phyloP scores from a whole-genome alignment of 2,329 filamentous ascomycete genomes.

The Aureobasidium namibiae region DNA sequence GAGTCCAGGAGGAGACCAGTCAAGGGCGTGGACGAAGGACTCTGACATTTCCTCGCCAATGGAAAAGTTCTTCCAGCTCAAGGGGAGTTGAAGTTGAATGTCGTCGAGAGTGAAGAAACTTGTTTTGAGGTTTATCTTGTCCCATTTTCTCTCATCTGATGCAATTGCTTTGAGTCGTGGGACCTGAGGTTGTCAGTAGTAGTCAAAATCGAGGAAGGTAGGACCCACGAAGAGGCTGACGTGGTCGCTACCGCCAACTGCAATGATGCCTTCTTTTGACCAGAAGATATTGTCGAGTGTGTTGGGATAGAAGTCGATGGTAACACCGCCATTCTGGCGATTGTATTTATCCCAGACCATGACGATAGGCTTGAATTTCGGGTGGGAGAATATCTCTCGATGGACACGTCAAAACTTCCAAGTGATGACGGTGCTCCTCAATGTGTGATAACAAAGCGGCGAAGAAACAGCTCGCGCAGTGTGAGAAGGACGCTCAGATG shows the following conservation, averaged over 20 bases:
- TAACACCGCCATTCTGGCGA: background rate
- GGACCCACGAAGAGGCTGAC: slow-evolving; percentile 43
- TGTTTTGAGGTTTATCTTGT: slow-evolving; percentile 35
- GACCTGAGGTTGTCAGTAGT: background rate
- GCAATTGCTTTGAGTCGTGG: slow-evolving; percentile 22
- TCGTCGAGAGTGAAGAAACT: slow-evolving; percentile 47
- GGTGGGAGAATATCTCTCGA: too few relatives aligned
- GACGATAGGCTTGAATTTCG: background rate
- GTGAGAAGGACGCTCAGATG: background rate
- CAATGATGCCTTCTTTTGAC: slow-evolving; percentile 51
- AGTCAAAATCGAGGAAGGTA: slow-evolving; percentile 16
- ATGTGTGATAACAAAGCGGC: background rate
- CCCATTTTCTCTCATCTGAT: slow-evolving; percentile 24
- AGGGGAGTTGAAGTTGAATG: slow-evolving; percentile 36
- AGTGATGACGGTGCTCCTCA: background rate
- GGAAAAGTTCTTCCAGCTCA: slow-evolving; percentile 42
- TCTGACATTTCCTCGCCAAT: slow-evolving; percentile 51
- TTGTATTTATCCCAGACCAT: slow-evolving; percentile 10
- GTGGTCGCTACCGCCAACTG: slow-evolving; percentile 47
- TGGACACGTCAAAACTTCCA: background rate
- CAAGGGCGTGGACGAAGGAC: slow-evolving; percentile 40
- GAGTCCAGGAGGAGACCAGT: slow-evolving; percentile 51
- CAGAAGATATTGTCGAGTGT: slow-evolving; percentile 47
- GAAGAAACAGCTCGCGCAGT: background rate
- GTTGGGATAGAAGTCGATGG: slow-evolving; percentile 38